These are phyloP conservation scores for Cardamine resedifolia DNA, from an alignment of 345 rosid species.

Conservation along the genomic window DNA sequence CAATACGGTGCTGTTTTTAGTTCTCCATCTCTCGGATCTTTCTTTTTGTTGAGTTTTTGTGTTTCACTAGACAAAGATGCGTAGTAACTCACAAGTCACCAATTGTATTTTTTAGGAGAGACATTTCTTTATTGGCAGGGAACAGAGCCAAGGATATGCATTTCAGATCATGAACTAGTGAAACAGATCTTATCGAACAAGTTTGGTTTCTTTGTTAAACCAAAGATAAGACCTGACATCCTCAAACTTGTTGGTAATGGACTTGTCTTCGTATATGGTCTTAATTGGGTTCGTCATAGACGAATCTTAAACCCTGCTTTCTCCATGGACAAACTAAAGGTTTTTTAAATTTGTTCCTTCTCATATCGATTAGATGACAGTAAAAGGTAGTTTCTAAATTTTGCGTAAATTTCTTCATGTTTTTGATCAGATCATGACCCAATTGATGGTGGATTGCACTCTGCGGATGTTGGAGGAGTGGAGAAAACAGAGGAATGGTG, in stretches of 20 bases:
- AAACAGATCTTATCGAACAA: slow-evolving; percentile 46
- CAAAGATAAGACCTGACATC: slow-evolving; percentile 22
- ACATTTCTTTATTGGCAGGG: slow-evolving; percentile 51
- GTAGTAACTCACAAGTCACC: slow-evolving; percentile 8
- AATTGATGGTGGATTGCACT: slow-evolving; percentile 35
- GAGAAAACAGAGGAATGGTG: slow-evolving; percentile 28
- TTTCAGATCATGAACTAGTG: slow-evolving; percentile 45
- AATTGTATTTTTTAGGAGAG: slow-evolving; percentile 37
- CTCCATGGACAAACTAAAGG: slow-evolving; percentile 51
- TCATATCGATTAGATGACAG: neutral
- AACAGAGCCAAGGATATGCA: slow-evolving; percentile 41
- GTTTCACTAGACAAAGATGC: neutral
- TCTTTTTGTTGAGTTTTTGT: neutral
- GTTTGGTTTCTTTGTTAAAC: slow-evolving; percentile 40
- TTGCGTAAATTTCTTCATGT: neutral
- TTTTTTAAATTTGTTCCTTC: neutral
- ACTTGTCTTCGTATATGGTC: slow-evolving; percentile 38
- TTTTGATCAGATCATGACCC: slow-evolving; percentile 37
- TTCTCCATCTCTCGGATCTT: neutral
- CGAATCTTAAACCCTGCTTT: slow-evolving; percentile 49
- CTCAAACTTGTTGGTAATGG: slow-evolving; percentile 43
- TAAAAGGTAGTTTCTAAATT: neutral
- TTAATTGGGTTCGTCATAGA: slow-evolving; percentile 46
- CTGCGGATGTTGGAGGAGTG: slow-evolving; percentile 41
- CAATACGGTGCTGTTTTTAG: slow-evolving; percentile 30